Base-by-base conservation (phyloP, 371 early-diverging fungal genomes). In the Syncephalastrum contaminatum region DNA sequence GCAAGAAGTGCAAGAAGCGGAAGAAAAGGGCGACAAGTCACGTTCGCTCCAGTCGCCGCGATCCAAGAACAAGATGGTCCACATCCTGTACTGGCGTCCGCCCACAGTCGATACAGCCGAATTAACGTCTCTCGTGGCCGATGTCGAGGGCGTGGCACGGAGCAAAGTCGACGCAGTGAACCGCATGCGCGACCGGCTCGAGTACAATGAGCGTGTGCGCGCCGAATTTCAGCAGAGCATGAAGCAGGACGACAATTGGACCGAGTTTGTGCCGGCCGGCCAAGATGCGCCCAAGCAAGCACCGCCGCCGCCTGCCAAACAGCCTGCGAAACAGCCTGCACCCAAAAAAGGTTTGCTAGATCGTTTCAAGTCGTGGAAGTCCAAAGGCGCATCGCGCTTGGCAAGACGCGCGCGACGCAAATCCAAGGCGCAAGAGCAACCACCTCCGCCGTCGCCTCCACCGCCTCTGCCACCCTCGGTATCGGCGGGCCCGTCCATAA, bases 31-130 rank as follows among this genome's bases (percentile, higher is more conserved):
- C 10, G 36, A 30, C 12, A 50, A 50, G 14, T 22, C 20, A 15
- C 20, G 20, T 48, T 15, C 68, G 66, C 22, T 71, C 72, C 2
- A 67, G 68, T 4, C 27, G n/a, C 30, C 24, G 27, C 45, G 55
- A 13, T 19, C 16, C 16, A 44, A 44, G 45, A 72, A 79, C 27
- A 74, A 75, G 24, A 81, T 84, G 60, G 72, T 82, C 2, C 80
- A 81, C 40, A 72, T 84, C 1, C 57, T 84, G 41, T 80, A 81
- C 30, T 84, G 85, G 85, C 66, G 77, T 24, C 70, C 80, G 8
- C 82, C 83, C 10, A 60, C 59, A 0, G 58, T 77, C 4, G 73
- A 69, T 14, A 75, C 81, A 41, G 51, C 65, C 7, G 18, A 16
- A 0, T 16, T 60, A n/a, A 44, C 48, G 5, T 18, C 56, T 3